Percentiles rank a stretch among this genome's conserved stretches.
phyloP scores from a whole-genome alignment of 352 stramenopile genomes.

The Poterioochromonas sp. region DNA sequence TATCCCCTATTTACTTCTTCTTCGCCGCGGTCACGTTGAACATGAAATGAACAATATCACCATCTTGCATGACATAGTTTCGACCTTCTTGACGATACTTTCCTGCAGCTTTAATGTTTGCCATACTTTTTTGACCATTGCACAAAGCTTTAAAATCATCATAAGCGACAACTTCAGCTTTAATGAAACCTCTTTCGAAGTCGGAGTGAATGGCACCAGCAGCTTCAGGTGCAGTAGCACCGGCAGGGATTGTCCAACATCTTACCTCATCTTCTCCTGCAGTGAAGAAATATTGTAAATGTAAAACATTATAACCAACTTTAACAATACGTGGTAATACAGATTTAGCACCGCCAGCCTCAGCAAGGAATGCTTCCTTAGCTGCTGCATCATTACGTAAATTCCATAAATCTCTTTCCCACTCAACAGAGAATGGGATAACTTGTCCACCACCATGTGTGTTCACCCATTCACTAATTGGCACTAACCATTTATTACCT shows the following conservation, averaged over 20 bases:
- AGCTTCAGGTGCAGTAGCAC: slow-evolving; percentile 86
- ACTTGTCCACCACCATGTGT: slow-evolving; percentile 86
- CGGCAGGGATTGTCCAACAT: slow-evolving; percentile 97
- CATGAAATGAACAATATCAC: slow-evolving; percentile 81
- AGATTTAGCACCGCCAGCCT: slow-evolving; percentile 62
- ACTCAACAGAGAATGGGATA: slow-evolving; percentile 95
- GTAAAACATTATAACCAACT: slow-evolving; percentile 90
- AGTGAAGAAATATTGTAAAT: slow-evolving; percentile 99
- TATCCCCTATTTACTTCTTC: slow-evolving; percentile 53
- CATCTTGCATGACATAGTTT: slow-evolving; percentile 73
- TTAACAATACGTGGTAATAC: slow-evolving; percentile 94
- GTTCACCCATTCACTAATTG: slow-evolving; percentile 94
- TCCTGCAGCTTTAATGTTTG: slow-evolving; percentile 64
- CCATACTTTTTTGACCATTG: slow-evolving; percentile 40
- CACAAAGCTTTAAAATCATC: slow-evolving; percentile 75
- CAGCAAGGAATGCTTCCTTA: slow-evolving; percentile 53
- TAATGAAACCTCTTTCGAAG: slow-evolving; percentile 99
- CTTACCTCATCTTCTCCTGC: slow-evolving; percentile 94
- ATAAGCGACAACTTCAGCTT: slow-evolving; percentile 68
- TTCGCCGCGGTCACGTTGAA: slow-evolving; percentile 68
- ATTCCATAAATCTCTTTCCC: slow-evolving; percentile 81
- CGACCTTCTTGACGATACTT: slow-evolving; percentile 79
- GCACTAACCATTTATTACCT: slow-evolving; percentile 92
- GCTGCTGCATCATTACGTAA: slow-evolving; percentile 50
- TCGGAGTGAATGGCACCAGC: slow-evolving; percentile 98